A percentile compares a stretch with the other conserved stretches of the same genome.
Evolutionary conservation across 805 yeast species (phyloP).

Genomic region (Myxozyma sirexii): DNA sequence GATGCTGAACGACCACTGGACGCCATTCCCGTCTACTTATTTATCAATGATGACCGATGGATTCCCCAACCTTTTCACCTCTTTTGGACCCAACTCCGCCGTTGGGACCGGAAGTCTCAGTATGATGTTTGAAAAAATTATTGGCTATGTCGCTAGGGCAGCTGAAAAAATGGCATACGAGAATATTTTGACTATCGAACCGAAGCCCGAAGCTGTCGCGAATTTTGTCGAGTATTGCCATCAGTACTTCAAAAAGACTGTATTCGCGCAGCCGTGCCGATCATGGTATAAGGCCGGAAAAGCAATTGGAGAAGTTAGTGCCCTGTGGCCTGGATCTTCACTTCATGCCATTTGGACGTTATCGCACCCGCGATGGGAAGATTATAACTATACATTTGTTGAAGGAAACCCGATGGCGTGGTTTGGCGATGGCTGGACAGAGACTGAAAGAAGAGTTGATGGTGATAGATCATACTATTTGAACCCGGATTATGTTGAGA

Average conservation of each 20-base stretch:
- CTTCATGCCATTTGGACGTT: conserved; percentile 19
- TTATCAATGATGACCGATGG: conserved; percentile 28
- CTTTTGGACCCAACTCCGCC: conserved; percentile 30
- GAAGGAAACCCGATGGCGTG: conserved; percentile 16
- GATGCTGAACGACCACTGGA: conserved; percentile 28
- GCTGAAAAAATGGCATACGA: conserved; percentile 23
- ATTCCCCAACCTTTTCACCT: conserved; percentile 31
- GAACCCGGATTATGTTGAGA: conserved; percentile 7
- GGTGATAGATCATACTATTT: conserved; percentile 16
- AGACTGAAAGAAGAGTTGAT: conserved; percentile 3
- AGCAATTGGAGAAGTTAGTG: conserved; percentile 9
- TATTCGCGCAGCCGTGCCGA: conserved; percentile 15
- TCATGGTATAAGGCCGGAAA: conserved; percentile 27
- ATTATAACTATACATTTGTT: conserved; percentile 20
- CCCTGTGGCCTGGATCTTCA: conserved; percentile 33
- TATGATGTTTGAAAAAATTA: conserved; percentile 20
- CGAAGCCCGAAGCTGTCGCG: conserved; percentile 16
- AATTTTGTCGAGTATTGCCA: conserved; percentile 13
- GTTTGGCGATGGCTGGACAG: conserved; percentile 22
- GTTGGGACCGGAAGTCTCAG: conserved; percentile 19
- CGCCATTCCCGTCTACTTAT: conserved; percentile 22
- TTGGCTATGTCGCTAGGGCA: conserved; percentile 19
- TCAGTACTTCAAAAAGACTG: conserved; percentile 17
- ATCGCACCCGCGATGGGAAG: conserved; percentile 29
- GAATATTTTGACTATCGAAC: conserved; percentile 15